phyloP scores from a whole-genome alignment of 108 stramenopile species.

The Phaeodactylum tricornutum region DNA sequence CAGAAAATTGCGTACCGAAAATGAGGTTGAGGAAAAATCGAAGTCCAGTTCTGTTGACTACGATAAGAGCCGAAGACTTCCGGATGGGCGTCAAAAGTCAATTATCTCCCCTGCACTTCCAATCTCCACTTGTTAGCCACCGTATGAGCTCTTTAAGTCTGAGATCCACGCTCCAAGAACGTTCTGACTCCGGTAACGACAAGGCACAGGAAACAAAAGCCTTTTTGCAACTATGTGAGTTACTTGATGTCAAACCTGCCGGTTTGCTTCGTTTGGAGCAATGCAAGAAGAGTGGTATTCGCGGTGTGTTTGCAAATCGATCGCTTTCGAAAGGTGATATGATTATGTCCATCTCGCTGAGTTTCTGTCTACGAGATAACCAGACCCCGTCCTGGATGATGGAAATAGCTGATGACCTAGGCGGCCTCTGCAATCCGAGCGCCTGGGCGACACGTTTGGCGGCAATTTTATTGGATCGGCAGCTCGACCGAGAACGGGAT shows the following conservation, averaged over 20 bases:
- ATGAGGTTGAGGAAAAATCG: too few relatives aligned
- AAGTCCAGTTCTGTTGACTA: too few relatives aligned
- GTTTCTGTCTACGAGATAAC: constrained; percentile 57
- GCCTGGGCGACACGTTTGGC: constrained; percentile 66
- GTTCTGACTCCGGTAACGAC: too few relatives aligned
- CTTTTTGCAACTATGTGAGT: constrained; percentile 1
- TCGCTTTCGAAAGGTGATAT: constrained; percentile 27
- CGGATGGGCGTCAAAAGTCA: too few relatives aligned
- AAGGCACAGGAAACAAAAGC: too few relatives aligned
- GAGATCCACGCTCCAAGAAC: too few relatives aligned
- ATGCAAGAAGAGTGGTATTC: constrained; percentile 8
- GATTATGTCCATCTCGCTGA: constrained; percentile 47
- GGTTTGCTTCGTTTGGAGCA: neutral
- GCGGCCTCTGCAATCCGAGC: constrained; percentile 4
- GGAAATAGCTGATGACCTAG: neutral
- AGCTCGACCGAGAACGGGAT: constrained; percentile 3
- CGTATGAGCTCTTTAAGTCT: too few relatives aligned
- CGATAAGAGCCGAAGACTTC: too few relatives aligned
- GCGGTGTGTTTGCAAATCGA: constrained; percentile 36
- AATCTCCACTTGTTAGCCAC: too few relatives aligned
- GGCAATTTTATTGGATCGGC: constrained; percentile 38
- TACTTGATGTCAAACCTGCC: constrained; percentile 1
- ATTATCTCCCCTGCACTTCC: too few relatives aligned
- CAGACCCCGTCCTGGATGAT: constrained; percentile 23
- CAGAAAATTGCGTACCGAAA: too few relatives aligned